Conservation (phyloP, 768 basidiomycete species). For the Suillus cothurnatus region DNA sequence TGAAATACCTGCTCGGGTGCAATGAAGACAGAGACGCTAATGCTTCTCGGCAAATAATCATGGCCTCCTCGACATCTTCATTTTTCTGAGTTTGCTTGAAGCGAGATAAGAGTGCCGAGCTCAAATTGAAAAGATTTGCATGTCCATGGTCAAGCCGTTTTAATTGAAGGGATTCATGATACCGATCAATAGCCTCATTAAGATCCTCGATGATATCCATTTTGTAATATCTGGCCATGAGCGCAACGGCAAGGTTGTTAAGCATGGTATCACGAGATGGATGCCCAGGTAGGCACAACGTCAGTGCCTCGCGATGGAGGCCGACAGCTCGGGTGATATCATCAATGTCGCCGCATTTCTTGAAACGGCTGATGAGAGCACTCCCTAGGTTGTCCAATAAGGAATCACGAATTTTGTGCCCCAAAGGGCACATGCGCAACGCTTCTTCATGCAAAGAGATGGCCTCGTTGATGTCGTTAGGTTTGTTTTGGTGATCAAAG, state of each 20-base stretch:
- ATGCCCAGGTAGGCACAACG: not conserved
- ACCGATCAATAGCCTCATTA: not conserved
- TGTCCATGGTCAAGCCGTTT: not conserved
- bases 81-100: not conserved
- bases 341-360: not conserved
- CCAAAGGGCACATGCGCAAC: not conserved
- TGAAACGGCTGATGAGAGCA: not conserved
- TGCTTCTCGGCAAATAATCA: not conserved
- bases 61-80: not conserved
- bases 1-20: not conserved
- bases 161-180: not conserved
- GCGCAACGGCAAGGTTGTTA: not conserved
- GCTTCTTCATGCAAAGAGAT: not conserved
- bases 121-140: not conserved
- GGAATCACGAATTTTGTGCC: not conserved
- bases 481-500: not conserved
- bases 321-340: not conserved
- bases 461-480: not conserved
- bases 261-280: not conserved
- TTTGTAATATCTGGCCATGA: not conserved
- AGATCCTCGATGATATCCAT: not conserved
- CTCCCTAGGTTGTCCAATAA: not conserved
- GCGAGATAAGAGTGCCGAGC: not conserved
- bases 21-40: not conserved
- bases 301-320: not conserved